Evolutionary conservation across 768 basidiomycete species (phyloP).

Genomic region (Rhodosporidiobolus odoratus): DNA sequence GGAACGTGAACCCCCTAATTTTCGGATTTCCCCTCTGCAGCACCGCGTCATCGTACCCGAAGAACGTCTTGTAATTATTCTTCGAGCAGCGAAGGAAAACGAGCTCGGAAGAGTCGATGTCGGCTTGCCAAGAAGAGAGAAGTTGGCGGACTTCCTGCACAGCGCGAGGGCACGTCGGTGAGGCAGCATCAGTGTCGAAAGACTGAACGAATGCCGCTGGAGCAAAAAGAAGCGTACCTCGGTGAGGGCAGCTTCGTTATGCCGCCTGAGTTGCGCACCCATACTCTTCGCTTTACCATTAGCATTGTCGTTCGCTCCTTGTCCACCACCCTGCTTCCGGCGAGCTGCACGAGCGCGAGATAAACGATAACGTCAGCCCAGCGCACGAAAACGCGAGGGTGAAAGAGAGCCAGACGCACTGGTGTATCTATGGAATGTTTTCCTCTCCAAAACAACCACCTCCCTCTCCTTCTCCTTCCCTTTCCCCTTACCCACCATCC

Average conservation of each 20-base stretch:
- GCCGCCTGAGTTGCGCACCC: slow-evolving; percentile 85
- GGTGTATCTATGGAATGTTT: slow-evolving; percentile 97
- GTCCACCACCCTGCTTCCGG: slow-evolving; percentile 93
- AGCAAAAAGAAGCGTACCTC: slow-evolving; percentile 56
- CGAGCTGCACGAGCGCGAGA: too few species aligned
- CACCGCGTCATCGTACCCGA: slow-evolving; percentile 76
- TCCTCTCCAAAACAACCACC: slow-evolving; percentile 75
- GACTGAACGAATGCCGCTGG: neutral
- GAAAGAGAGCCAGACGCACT: slow-evolving; percentile 59
- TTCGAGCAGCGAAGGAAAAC: slow-evolving; percentile 88
- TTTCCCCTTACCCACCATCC: slow-evolving; percentile 47
- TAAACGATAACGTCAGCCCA: too few species aligned
- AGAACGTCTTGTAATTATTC: slow-evolving; percentile 79
- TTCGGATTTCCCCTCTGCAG: slow-evolving; percentile 72
- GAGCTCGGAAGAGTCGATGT: slow-evolving; percentile 75
- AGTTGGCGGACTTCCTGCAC: slow-evolving; percentile 78
- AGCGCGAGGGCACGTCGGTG: neutral
- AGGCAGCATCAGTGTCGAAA: too few species aligned
- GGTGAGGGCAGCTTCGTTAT: slow-evolving; percentile 86
- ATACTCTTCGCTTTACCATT: slow-evolving; percentile 91
- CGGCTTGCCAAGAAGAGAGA: slow-evolving; percentile 77
- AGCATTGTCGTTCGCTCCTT: slow-evolving; percentile 82
- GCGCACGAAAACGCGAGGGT: neutral
- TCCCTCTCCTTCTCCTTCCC: slow-evolving; percentile 66
- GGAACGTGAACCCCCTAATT: slow-evolving; percentile 87